Evolutionary conservation across 2,329 filamentous ascomycete species (phyloP).

Genomic region (Emericellopsis atlantica): DNA sequence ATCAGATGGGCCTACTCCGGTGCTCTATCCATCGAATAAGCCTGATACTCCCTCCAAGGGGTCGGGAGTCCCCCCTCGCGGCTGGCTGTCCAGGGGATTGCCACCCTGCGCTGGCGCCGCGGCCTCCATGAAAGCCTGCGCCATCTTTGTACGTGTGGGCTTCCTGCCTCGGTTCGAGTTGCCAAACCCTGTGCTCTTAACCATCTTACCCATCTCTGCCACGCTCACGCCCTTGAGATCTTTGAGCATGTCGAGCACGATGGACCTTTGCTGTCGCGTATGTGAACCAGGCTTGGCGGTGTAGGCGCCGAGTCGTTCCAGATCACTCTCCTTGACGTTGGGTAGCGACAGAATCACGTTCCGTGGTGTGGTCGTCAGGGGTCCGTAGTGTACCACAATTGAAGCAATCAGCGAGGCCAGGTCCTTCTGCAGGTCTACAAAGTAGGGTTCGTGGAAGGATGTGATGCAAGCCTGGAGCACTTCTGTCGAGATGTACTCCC

Average conservation of each 20-base stretch:
- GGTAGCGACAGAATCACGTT: conserved; percentile 70
- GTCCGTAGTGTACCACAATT: conserved; percentile 67
- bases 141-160: conserved; percentile 42
- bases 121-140: conserved; percentile 46
- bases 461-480: conserved; percentile 84
- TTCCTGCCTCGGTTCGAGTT: conserved; percentile 23
- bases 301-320: conserved; percentile 51
- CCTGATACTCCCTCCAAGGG: conserved; percentile 41
- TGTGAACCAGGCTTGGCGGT: conserved; percentile 45
- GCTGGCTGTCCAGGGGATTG: background rate
- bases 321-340: conserved; percentile 55
- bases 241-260: conserved; percentile 75
- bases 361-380: conserved; percentile 56
- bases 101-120: conserved; percentile 8
- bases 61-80: conserved; percentile 30
- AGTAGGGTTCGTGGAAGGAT: conserved; percentile 88
- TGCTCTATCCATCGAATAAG: conserved; percentile 27
- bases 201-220: conserved; percentile 81
- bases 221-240: conserved; percentile 84
- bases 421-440: conserved; percentile 91
- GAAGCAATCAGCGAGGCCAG: conserved; percentile 77
- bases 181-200: conserved; percentile 31
- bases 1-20: no score
- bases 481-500: conserved; percentile 81
- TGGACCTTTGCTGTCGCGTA: conserved; percentile 64